Conservation (phyloP, 352 stramenopile species). For the Phytophthora cactorum region DNA sequence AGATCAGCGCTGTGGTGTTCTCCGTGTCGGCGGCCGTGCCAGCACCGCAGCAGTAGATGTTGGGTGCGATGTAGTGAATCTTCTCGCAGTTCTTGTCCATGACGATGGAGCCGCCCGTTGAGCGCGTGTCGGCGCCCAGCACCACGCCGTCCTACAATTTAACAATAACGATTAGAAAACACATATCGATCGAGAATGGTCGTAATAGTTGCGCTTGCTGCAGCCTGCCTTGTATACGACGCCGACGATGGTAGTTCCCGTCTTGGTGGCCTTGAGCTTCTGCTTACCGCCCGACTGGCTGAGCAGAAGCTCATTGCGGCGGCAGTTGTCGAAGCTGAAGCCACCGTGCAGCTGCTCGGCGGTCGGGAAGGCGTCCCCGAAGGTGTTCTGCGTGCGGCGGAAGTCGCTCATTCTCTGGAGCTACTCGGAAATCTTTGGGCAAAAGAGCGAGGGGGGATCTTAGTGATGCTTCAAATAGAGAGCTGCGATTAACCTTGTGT, state of each 20-base stretch:
- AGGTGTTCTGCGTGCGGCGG: constrained; percentile 81
- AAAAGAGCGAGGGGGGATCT: constrained; percentile 34
- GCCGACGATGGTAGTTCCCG: constrained; percentile 97
- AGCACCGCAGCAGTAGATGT: constrained; percentile 99
- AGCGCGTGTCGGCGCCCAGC: constrained; percentile 97
- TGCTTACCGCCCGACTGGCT: constrained; percentile 52
- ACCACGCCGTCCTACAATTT: constrained; percentile 91
- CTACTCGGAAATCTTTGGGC: constrained; percentile 22
- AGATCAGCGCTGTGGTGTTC: constrained; percentile 87
- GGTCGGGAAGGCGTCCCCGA: constrained; percentile 70
- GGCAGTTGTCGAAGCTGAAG: constrained; percentile 94
- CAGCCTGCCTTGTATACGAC: constrained; percentile 92
- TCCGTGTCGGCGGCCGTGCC: constrained; percentile 98
- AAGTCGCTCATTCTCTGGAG: constrained; percentile 75
- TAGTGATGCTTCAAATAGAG: constrained; percentile 18
- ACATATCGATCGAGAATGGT: neutral
- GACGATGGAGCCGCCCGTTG: constrained; percentile 95
- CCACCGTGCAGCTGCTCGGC: constrained; percentile 68
- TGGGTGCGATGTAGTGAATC: constrained; percentile 99
- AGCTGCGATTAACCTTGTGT: neutral
- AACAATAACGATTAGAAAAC: constrained; percentile 3
- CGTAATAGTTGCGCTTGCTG: constrained; percentile 9
- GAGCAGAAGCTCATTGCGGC: constrained; percentile 92
- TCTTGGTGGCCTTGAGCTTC: constrained; percentile 91
- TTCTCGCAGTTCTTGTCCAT: constrained; percentile 99